phyloP scores from a whole-genome alignment of 2,329 filamentous ascomycete species.

The Coniella lustricola region DNA sequence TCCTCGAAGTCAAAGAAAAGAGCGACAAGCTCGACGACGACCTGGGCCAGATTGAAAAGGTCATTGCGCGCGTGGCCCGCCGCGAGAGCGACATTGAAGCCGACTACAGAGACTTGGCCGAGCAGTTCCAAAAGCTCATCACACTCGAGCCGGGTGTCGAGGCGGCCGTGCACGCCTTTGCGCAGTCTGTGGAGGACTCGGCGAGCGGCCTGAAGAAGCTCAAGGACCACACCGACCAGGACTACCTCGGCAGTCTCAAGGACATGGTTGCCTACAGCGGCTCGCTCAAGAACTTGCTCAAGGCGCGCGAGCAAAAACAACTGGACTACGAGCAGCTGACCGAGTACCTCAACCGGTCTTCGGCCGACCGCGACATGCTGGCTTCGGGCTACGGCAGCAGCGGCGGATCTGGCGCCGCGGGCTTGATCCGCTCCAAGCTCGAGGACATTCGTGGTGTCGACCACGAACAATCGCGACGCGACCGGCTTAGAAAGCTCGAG shows the following conservation, averaged over 20 bases:
- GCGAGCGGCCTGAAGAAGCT: constrained; percentile 70
- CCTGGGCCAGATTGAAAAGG: constrained; percentile 86
- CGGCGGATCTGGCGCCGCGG: constrained; percentile 55
- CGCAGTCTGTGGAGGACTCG: constrained; percentile 77
- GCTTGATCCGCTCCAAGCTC: constrained; percentile 87
- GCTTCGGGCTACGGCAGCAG: constrained; percentile 48
- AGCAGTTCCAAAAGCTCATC: constrained; percentile 91
- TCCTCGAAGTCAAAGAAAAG: constrained; percentile 87
- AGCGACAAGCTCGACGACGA: constrained; percentile 94
- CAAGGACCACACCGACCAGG: constrained; percentile 87
- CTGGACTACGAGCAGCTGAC: constrained; percentile 94
- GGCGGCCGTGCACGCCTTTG: constrained; percentile 74
- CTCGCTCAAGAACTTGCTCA: constrained; percentile 81
- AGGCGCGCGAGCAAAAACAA: constrained; percentile 93
- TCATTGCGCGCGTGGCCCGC: constrained; percentile 83
- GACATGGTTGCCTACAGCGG: constrained; percentile 94
- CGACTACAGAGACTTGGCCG: constrained; percentile 83
- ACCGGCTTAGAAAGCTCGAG: constrained; percentile 83
- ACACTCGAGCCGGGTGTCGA: constrained; percentile 84
- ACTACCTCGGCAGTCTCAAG: constrained; percentile 84
- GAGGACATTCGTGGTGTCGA: constrained; percentile 96
- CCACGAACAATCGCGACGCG: constrained; percentile 83
- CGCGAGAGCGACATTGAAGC: constrained; percentile 80
- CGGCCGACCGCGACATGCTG: constrained; percentile 75
- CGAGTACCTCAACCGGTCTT: constrained; percentile 90